Conservation (phyloP, 306 rosid genomes). For the Vicia faba region DNA sequence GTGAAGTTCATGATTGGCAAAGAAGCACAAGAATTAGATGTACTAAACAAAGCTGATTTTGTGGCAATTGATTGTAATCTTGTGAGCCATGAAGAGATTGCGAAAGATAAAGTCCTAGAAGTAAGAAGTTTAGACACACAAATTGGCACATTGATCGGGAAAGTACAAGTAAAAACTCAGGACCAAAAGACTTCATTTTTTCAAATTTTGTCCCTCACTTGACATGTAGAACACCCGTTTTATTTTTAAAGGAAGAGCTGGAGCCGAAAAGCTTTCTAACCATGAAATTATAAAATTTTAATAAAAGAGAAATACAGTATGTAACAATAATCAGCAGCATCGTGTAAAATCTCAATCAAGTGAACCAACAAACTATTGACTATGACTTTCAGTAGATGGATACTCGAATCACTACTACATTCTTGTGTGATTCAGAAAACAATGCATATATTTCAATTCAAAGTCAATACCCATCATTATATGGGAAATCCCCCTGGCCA, state of each 20-base stretch:
- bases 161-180: no score
- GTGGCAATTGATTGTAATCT: no score
- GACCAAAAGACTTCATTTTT: no score
- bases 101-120: no score
- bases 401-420: constrained; percentile 14
- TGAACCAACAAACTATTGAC: constrained; percentile 17
- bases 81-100: no score
- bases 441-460: constrained; percentile 12
- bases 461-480: constrained; percentile 12
- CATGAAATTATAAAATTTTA: constrained; percentile 43
- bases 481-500: constrained; percentile 11
- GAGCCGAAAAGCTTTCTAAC: constrained; percentile 62
- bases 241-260: constrained; percentile 84
- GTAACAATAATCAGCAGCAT: constrained; percentile 28
- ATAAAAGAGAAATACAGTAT: constrained; percentile 32
- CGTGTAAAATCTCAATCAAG: constrained; percentile 22
- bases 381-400: constrained; percentile 14
- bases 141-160: no score
- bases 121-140: no score
- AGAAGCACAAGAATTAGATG: no score
- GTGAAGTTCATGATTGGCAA: no score
- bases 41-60: no score
- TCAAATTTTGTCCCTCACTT: constrained; percentile 87
- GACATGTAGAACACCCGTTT: constrained; percentile 98
- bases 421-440: not conserved